A percentile compares a stretch with the other conserved stretches of the same genome.
Conservation (phyloP, 2,329 filamentous ascomycete species). For the Diaporthe amygdali region DNA sequence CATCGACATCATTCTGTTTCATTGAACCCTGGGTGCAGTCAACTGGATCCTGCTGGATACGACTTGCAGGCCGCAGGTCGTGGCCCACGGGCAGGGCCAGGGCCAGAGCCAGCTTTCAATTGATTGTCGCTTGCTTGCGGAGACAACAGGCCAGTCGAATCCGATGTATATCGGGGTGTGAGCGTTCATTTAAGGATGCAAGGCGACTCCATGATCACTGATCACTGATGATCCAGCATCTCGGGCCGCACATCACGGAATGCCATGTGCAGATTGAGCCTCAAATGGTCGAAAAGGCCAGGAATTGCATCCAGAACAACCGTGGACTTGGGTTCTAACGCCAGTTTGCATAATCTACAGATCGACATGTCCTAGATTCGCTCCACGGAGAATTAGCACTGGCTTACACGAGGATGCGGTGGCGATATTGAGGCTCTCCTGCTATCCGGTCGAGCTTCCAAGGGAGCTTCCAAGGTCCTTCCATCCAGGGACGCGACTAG, state of each 20-base stretch:
- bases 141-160: not conserved
- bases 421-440: slow-evolving; percentile 8
- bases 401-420: not conserved
- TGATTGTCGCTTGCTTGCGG: not conserved
- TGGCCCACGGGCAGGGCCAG: not conserved
- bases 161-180: not conserved
- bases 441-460: not conserved
- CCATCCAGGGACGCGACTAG: not conserved
- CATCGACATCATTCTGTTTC: not conserved
- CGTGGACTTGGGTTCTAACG: not conserved
- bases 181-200: not conserved
- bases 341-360: not conserved
- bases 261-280: not conserved
- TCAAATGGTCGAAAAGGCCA: not conserved
- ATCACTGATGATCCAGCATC: not conserved
- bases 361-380: not conserved
- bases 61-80: not conserved
- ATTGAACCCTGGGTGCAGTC: not conserved
- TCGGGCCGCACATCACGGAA: not conserved
- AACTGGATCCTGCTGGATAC: slow-evolving; percentile 10
- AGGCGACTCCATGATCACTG: not conserved
- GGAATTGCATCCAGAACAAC: not conserved
- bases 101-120: not conserved
- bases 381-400: not conserved
- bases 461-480: not conserved